A percentile compares a stretch with the other conserved stretches of the same genome.
Conservation (phyloP, 2,329 filamentous ascomycete genomes). For the Phyllachora maydis region DNA sequence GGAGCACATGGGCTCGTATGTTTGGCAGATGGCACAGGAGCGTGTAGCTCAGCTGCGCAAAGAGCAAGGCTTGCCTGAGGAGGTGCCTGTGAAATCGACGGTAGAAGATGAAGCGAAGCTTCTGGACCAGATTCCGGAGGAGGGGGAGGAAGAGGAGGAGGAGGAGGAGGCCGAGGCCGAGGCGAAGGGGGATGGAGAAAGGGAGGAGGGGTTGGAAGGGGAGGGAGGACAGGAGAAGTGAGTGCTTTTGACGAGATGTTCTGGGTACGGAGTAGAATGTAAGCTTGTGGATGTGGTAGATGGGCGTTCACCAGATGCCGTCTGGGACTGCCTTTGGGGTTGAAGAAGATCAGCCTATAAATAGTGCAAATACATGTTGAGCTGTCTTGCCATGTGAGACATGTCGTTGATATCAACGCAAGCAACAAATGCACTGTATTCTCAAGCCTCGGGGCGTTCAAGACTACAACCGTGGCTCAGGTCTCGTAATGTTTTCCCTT, state of each 20-base stretch:
- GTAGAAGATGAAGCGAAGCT: slow-evolving; percentile 7
- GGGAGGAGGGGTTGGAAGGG: slow-evolving; percentile 11
- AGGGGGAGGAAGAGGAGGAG: slow-evolving; percentile 7
- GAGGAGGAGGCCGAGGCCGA: slow-evolving; percentile 8
- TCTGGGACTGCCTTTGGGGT: too few relatives aligned
- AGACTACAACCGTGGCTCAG: too few relatives aligned
- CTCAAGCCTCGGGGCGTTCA: too few relatives aligned
- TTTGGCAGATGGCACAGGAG: slow-evolving; percentile 80
- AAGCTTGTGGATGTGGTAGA: too few relatives aligned
- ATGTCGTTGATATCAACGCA: too few relatives aligned
- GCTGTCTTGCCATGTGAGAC: too few relatives aligned
- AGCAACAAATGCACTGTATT: too few relatives aligned
- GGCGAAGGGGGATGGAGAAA: slow-evolving; percentile 5
- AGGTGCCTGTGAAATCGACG: slow-evolving; percentile 9
- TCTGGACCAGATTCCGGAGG: slow-evolving; percentile 5
- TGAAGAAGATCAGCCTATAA: too few relatives aligned
- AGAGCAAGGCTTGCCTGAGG: slow-evolving; percentile 12
- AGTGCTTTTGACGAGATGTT: background rate
- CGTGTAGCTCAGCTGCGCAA: slow-evolving; percentile 26
- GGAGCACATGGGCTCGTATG: slow-evolving; percentile 89
- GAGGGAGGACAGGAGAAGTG: slow-evolving; percentile 5
- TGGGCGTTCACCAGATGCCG: too few relatives aligned
- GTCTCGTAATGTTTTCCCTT: too few relatives aligned
- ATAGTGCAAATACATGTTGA: too few relatives aligned
- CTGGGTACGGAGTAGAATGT: too few relatives aligned